These are phyloP conservation scores for Echeveria elegans DNA, from an alignment of 164 flowering plant genomes.

Conservation along the genomic window DNA sequence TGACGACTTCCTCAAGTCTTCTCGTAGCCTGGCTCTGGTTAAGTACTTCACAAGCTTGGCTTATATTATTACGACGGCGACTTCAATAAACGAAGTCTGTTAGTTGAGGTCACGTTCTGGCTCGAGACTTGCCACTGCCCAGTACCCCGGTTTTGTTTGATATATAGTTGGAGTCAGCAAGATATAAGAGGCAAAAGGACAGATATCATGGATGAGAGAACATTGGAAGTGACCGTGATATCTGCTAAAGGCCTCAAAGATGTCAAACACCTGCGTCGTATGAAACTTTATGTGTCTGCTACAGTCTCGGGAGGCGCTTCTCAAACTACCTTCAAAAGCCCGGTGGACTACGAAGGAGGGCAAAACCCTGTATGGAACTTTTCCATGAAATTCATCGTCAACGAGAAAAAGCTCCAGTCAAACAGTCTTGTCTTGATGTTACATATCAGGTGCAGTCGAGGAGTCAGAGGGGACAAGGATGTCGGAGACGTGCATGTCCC, in stretches of 20 bases:
- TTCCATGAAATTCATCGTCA: background rate
- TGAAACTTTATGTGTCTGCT: background rate
- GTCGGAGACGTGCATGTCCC: slow-evolving; percentile 9
- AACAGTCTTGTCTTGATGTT: background rate
- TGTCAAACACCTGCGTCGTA: background rate
- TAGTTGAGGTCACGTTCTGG: background rate
- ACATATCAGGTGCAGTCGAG: background rate
- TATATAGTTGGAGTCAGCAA: background rate
- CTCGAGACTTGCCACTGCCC: background rate
- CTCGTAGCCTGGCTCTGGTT: background rate
- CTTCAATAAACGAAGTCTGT: background rate
- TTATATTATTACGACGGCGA: no score
- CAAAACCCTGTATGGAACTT: background rate
- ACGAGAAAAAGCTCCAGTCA: background rate
- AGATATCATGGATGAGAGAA: background rate
- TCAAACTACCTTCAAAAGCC: background rate
- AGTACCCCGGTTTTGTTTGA: background rate
- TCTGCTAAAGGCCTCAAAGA: background rate
- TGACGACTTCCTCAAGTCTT: background rate
- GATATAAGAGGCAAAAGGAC: background rate
- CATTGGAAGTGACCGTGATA: background rate
- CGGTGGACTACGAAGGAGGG: background rate
- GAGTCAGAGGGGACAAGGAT: background rate
- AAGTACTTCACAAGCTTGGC: background rate
- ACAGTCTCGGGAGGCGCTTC: background rate